Base-by-base conservation (phyloP, 495 filamentous ascomycete species). In the Aspergillus avenaceus region DNA sequence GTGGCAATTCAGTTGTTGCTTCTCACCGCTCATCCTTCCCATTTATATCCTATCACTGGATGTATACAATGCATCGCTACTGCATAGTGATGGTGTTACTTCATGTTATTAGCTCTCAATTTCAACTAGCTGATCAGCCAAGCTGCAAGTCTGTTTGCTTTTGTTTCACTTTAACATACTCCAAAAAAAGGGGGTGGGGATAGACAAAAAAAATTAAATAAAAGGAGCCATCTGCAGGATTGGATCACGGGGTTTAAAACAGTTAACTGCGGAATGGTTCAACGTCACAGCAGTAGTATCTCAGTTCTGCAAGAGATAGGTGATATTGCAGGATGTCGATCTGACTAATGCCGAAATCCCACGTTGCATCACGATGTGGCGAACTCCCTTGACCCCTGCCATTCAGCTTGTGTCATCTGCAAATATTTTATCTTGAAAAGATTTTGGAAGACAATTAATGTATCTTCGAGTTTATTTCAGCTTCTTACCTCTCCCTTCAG, bases 11-110 rank as follows among this genome's bases (percentile, higher is more conserved):
- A 24, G 24, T 19, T 18, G 14, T 29, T 26, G 24, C 16, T 12
- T 8, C 31, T 50, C 48, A 50, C 48, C 48, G 48, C 48, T 50
- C 48, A 50, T 50, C 41, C 40, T 50, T 36, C 38, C 34, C 18
- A 19, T 38, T 18, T 21, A 3, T 38, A 6, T 21, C 18, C 1
- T 21, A 38, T 38, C 34, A 38, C 34, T 38, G 6, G 34, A 38
- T 38, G 14, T 38, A 38, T 38, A 21, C 34, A 38, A 38, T 21
- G 34, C 16, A 38, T 21, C 6, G 12, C 16, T 38, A 19, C n/a
- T n/a, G n/a, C 12, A 18, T n/a, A 16, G 16, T 43, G 41, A 43
- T 26, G 12, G 22, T 48, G 34, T 18, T 21, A 21, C 18, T 38
- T 21, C 2, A 8, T 9, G n/a, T n/a, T n/a, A 21, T 38, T 5